phyloP scores from a whole-genome alignment of 164 flowering plant genomes.

The Buxus sempervirens region DNA sequence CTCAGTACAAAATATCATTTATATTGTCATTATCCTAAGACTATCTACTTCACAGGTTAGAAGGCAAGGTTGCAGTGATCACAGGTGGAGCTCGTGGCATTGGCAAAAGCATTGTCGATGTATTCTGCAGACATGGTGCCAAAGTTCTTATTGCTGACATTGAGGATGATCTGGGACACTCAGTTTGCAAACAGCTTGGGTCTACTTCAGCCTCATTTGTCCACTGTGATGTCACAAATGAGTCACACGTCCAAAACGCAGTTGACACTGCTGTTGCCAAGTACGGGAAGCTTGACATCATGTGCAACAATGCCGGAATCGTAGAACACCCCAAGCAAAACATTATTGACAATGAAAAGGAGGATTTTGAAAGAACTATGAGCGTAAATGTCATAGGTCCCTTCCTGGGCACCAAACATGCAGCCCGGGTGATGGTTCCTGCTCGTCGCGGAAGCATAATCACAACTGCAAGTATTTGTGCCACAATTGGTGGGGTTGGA shows the following conservation, averaged over 20 bases:
- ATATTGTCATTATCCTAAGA: not conserved
- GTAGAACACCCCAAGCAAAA: not conserved
- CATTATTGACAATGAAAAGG: not conserved
- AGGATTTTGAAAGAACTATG: not conserved
- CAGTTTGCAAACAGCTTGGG: not conserved
- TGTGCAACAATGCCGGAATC: conserved; percentile 11
- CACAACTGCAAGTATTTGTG: conserved; percentile 20
- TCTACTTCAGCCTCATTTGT: conserved; percentile 4
- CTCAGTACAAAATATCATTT: too few relatives aligned
- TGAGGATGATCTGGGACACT: not conserved
- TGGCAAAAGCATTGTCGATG: conserved; percentile 33
- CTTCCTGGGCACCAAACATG: conserved; percentile 34
- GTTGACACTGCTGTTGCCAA: conserved; percentile 16
- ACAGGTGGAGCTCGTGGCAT: conserved; percentile 47
- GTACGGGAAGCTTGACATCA: conserved; percentile 8
- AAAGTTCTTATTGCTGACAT: conserved; percentile 8
- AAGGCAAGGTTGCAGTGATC: conserved; percentile 27
- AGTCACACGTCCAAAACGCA: conserved; percentile 21
- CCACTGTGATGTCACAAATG: conserved; percentile 27
- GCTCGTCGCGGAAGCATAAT: conserved; percentile 22
- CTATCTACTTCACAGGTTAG: conserved; percentile 1
- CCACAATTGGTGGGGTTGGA: conserved; percentile 20
- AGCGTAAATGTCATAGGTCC: conserved; percentile 3
- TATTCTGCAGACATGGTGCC: conserved; percentile 20
- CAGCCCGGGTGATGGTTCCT: conserved; percentile 14